Percentiles rank a stretch among this genome's conserved stretches.
These are phyloP conservation scores for Umbellularia californica DNA, from an alignment of 164 flowering plant genomes.

Conservation along the genomic window DNA sequence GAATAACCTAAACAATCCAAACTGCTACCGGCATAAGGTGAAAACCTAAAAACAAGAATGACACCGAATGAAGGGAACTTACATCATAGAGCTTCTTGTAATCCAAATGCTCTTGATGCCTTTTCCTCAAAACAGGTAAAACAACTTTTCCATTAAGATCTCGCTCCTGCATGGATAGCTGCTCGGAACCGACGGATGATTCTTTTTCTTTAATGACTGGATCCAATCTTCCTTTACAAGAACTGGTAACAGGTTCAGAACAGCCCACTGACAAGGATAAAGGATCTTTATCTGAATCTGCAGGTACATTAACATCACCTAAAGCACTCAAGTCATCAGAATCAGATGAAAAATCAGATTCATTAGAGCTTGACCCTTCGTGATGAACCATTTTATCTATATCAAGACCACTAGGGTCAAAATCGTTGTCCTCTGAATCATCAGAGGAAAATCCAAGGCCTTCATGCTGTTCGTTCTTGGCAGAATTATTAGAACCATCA, in stretches of 20 bases:
- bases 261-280: neutral
- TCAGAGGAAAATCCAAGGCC: constrained; percentile 10
- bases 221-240: constrained; percentile 17
- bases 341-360: constrained; percentile 57
- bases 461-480: constrained; percentile 14
- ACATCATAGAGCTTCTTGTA: constrained; percentile 89
- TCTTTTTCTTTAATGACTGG: constrained; percentile 10
- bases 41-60: neutral
- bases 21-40: neutral
- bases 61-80: constrained; percentile 28
- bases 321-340: constrained; percentile 44
- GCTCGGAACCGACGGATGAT: constrained; percentile 30
- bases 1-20: no score
- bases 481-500: constrained; percentile 36
- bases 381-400: constrained; percentile 30
- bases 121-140: constrained; percentile 35
- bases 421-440: constrained; percentile 52
- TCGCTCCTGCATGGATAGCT: constrained; percentile 29
- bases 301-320: constrained; percentile 12
- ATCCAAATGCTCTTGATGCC: constrained; percentile 64
- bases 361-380: constrained; percentile 61
- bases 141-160: constrained; percentile 24
- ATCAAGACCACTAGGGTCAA: constrained; percentile 58
- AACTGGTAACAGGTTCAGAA: constrained; percentile 29
- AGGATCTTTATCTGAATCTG: constrained; percentile 6